phyloP scores from a whole-genome alignment of 768 basidiomycete species.

The Suillus cothurnatus region DNA sequence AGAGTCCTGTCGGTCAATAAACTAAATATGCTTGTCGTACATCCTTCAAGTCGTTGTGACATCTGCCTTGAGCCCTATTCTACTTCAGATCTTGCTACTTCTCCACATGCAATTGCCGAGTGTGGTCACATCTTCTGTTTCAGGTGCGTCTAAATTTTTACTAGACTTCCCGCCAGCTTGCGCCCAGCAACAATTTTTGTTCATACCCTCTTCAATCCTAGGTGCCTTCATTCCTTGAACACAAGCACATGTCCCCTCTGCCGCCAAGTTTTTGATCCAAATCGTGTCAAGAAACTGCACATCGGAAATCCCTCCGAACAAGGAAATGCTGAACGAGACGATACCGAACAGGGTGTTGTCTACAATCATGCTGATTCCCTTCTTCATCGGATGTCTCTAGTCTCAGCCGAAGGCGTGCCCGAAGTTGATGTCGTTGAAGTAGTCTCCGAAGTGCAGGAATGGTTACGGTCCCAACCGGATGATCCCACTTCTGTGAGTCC shows the following conservation, averaged over 20 bases:
- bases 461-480: constrained; percentile 45
- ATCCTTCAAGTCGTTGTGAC: constrained; percentile 73
- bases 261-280: constrained; percentile 56
- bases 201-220: constrained; percentile 23
- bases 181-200: neutral
- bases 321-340: constrained; percentile 33
- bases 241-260: constrained; percentile 67
- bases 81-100: constrained; percentile 45
- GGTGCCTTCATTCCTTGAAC: constrained; percentile 54
- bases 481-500: constrained; percentile 40
- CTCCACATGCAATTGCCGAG: constrained; percentile 64
- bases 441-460: constrained; percentile 50
- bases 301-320: constrained; percentile 45
- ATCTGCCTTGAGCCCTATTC: constrained; percentile 68
- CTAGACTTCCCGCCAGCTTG: constrained; percentile 9
- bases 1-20: constrained; percentile 7
- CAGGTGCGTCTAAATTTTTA: constrained; percentile 42
- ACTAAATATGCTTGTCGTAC: constrained; percentile 57
- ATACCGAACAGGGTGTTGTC: constrained; percentile 42
- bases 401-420: constrained; percentile 34
- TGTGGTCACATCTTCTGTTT: constrained; percentile 81
- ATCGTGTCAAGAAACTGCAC: constrained; percentile 64
- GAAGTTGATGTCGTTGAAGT: constrained; percentile 40
- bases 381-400: constrained; percentile 36
- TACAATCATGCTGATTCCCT: constrained; percentile 39